phyloP scores from a whole-genome alignment of 73 alveolate species.

The Effrenium voratum region DNA sequence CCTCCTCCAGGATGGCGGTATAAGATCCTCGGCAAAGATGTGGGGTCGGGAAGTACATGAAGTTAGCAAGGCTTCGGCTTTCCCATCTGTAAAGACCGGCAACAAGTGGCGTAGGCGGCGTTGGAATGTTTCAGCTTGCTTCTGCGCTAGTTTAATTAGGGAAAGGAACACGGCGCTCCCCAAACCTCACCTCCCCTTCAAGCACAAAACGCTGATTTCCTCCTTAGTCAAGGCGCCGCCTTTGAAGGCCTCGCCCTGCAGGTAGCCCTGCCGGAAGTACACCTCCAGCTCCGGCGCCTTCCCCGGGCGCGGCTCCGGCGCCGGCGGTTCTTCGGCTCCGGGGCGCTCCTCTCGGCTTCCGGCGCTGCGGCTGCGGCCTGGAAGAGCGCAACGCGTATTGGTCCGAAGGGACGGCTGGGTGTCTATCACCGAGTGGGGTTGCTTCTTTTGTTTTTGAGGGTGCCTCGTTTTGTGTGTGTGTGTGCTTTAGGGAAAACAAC shows the following conservation, averaged over 20 bases:
- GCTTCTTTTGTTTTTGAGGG: too few species aligned
- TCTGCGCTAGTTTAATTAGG: not conserved
- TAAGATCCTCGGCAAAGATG: not conserved
- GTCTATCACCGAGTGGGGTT: not conserved
- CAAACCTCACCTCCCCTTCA: not conserved
- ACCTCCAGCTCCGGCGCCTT: not conserved
- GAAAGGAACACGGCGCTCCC: not conserved
- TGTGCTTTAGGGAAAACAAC: too few species aligned
- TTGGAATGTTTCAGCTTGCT: not conserved
- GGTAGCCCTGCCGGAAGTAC: not conserved
- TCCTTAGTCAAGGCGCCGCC: not conserved
- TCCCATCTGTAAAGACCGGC: not conserved
- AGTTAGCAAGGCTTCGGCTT: not conserved
- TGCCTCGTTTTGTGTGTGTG: too few species aligned
- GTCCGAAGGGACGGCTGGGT: slow-evolving; percentile 6
- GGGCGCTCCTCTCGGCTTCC: too few species aligned
- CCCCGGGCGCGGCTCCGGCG: not conserved
- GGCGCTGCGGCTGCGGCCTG: too few species aligned
- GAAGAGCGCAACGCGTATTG: not conserved
- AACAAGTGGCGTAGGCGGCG: not conserved
- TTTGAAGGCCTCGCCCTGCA: not conserved
- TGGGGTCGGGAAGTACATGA: not conserved
- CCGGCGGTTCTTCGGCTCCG: not conserved
- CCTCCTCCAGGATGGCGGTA: slow-evolving; percentile 4
- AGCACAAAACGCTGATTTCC: too few species aligned